Evolutionary conservation across 2,329 filamentous ascomycete species (phyloP), one percentile per base, ranked within the genome.

Genomic region (Talaromyces islandicus): DNA sequence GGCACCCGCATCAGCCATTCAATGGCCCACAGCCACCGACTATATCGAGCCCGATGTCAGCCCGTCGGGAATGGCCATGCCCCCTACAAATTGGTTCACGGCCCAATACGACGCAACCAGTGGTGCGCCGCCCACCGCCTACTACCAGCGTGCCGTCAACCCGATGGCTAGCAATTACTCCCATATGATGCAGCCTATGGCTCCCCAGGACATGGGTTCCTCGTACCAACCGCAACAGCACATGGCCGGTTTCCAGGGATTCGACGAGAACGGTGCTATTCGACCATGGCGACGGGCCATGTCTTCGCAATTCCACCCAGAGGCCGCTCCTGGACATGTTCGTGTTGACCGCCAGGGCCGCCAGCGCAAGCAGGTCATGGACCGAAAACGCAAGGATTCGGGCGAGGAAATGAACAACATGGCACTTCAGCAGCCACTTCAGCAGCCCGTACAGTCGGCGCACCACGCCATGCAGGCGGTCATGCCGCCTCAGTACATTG

Each of bases 221-320:
- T 71, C 64, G 27, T 63, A 63, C 17, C 56, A 50, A 58, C 30
- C 25, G 30, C 30, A 24, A 58, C 30, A 17, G 30, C 30, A 24
- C 2, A 19, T 48, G 25, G n/a, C 41, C 25, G 43, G 54, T 10
- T 58, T 57, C 30, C 59, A 58, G 32, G 30, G 35, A 4, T 58
- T 41, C 41, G 59, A 61, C 21, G 41, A 61, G 32, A 48, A 38
- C 21, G 41, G 50, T 10, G n/a, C 55, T 29, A 51, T 62, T 19
- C 56, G 69, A 61, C 61, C 65, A 19, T 74, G 70, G 70, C 68
- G 68, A 53, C 70, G 68, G 4, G 64, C 65, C 25, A 65, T 69
- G 60, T 67, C 68, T 25, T 62, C 68, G n/a, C 65, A 70, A 14
- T 70, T 71, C 59, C 43, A 57, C 7, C 62, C 64, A 21, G 63